Evolutionary conservation across 768 basidiomycete species (phyloP).

Genomic region (Phlebiopsis flavidoalba): DNA sequence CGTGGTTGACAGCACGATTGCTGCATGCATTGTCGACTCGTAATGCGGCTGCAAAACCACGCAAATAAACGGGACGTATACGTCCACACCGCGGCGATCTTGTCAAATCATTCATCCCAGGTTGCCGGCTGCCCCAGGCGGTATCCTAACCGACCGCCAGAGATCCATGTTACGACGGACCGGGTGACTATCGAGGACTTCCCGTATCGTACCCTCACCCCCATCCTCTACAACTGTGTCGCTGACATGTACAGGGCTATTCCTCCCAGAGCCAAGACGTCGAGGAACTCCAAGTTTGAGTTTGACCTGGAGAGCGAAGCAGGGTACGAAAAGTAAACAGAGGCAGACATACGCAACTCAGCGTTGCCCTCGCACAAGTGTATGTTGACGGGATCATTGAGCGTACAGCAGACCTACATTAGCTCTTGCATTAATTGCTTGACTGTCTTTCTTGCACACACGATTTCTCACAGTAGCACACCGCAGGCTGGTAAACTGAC

Average conservation of each 20-base stretch:
- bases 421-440: not conserved
- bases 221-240: not conserved
- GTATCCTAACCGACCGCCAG: conserved; percentile 27
- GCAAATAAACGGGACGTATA: conserved; percentile 26
- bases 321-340: not conserved
- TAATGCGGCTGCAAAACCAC: conserved; percentile 61
- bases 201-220: conserved; percentile 3
- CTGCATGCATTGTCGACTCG: conserved; percentile 65
- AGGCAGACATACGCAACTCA: not conserved
- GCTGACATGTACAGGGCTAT: not conserved
- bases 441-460: not conserved
- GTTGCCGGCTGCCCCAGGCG: not conserved
- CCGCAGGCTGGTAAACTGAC: not conserved
- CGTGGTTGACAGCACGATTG: conserved; percentile 35
- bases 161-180: conserved; percentile 55
- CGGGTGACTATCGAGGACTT: conserved; percentile 58
- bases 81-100: conserved; percentile 16
- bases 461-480: not conserved
- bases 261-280: not conserved
- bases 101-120: not conserved
- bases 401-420: not conserved
- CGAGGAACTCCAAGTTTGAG: not conserved
- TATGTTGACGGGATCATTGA: not conserved
- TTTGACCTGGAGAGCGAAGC: not conserved
- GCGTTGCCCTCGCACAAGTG: not conserved